Conservation (phyloP, 257 asterid genomes). For the Solanum acaule region DNA sequence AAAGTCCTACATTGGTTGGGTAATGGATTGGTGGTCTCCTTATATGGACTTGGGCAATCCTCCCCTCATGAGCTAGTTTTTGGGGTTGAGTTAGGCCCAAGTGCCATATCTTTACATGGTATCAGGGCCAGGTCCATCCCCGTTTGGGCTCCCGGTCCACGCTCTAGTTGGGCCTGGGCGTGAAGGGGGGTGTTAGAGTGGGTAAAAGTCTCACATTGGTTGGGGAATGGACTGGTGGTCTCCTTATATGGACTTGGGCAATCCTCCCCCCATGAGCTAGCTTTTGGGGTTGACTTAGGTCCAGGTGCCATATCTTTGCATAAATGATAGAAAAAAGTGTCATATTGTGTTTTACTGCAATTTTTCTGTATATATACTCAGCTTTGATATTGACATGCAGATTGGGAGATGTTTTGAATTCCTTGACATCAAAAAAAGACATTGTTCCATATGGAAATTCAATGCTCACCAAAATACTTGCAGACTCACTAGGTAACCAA, state of each 20-base stretch:
- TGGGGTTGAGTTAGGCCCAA: background rate
- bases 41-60: background rate
- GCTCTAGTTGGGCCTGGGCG: background rate
- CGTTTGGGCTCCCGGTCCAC: background rate
- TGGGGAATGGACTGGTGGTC: background rate
- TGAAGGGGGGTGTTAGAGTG: background rate
- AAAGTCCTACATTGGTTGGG: background rate
- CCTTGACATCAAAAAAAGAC: slow-evolving; percentile 76
- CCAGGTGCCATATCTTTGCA: background rate
- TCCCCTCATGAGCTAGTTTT: background rate
- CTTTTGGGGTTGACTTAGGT: background rate
- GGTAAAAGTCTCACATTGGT: background rate
- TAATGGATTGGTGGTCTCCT: background rate
- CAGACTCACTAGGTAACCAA: slow-evolving; percentile 73
- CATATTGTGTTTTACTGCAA: background rate
- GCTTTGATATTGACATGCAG: slow-evolving; percentile 42
- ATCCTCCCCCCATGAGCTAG: background rate
- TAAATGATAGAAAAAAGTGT: background rate
- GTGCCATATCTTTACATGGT: background rate
- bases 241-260: background rate
- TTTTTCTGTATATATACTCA: slow-evolving; percentile 11
- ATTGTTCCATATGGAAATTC: slow-evolving; percentile 77
- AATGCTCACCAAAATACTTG: slow-evolving; percentile 68
- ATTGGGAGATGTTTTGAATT: slow-evolving; percentile 93
- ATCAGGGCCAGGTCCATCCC: background rate